Percentiles rank a stretch among this genome's conserved stretches.
phyloP scores from a whole-genome alignment of 2,329 filamentous ascomycete species.

The Aspergillus ibericus region DNA sequence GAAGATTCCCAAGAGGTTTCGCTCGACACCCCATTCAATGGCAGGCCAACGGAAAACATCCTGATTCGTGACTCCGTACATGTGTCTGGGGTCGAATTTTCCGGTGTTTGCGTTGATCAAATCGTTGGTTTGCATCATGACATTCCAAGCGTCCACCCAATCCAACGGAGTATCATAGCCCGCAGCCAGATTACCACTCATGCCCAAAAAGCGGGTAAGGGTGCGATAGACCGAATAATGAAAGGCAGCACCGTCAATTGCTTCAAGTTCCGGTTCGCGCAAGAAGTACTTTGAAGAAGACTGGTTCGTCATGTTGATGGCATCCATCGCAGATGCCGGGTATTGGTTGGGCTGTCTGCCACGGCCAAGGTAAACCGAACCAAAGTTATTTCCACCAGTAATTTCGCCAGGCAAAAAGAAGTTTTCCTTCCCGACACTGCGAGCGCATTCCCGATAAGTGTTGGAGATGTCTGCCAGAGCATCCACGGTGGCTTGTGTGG shows the following conservation, averaged over 20 bases:
- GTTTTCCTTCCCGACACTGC: conserved; percentile 59
- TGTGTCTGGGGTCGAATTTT: conserved; percentile 62
- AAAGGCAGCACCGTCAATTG: conserved; percentile 62
- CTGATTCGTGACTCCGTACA: conserved; percentile 66
- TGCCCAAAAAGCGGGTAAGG: conserved; percentile 61
- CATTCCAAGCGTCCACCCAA: conserved; percentile 58
- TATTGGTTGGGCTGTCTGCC: conserved; percentile 58
- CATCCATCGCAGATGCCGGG: conserved; percentile 49
- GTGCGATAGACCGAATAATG: conserved; percentile 65
- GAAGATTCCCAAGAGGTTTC: conserved; percentile 59
- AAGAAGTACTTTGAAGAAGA: conserved; percentile 51
- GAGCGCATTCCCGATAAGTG: conserved; percentile 59
- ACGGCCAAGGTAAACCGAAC: conserved; percentile 62
- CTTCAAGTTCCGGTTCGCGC: conserved; percentile 53
- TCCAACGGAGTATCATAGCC: conserved; percentile 56
- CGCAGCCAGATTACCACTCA: conserved; percentile 58
- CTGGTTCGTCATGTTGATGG: conserved; percentile 50
- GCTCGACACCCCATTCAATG: conserved; percentile 57
- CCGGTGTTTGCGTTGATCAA: conserved; percentile 62
- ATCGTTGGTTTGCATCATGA: conserved; percentile 60
- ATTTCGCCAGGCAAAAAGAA: conserved; percentile 67
- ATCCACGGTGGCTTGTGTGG: conserved; percentile 63
- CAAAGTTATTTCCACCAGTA: conserved; percentile 61
- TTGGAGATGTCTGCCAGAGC: conserved; percentile 59
- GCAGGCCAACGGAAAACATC: conserved; percentile 66